These are phyloP conservation scores for Paraconiothyrium sp. DNA, from an alignment of 2,329 filamentous ascomycete species.

Conservation along the genomic window DNA sequence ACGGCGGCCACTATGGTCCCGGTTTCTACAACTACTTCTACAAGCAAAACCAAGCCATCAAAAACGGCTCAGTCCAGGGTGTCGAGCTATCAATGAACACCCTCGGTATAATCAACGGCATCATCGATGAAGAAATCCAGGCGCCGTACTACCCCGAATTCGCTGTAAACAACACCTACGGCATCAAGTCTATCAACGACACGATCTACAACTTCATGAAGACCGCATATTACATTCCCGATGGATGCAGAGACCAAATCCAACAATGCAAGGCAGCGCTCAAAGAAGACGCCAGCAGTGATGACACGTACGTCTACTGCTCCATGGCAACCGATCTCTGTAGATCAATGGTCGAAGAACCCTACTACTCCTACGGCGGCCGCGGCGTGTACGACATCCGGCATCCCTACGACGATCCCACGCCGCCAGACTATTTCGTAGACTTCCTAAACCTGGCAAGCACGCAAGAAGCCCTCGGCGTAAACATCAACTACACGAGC, in stretches of 20 bases:
- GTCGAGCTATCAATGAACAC: conserved; percentile 64
- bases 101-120: conserved; percentile 64
- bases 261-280: conserved; percentile 52
- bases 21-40: conserved; percentile 67
- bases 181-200: conserved; percentile 59
- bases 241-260: conserved; percentile 63
- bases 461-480: conserved; percentile 60
- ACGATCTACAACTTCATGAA: conserved; percentile 57
- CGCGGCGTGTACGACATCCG: conserved; percentile 66
- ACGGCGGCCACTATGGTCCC: conserved; percentile 61
- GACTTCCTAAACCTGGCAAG: conserved; percentile 63
- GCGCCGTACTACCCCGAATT: conserved; percentile 59
- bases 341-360: conserved; percentile 54
- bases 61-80: conserved; percentile 57
- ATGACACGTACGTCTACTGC: conserved; percentile 47
- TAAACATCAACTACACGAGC: conserved; percentile 66
- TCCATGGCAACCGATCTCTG: conserved; percentile 53
- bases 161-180: conserved; percentile 66
- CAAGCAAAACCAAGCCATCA: conserved; percentile 63
- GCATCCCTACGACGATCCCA: conserved; percentile 61
- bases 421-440: conserved; percentile 60
- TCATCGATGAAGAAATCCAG: conserved; percentile 62
- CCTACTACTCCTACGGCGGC: conserved; percentile 52
- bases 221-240: conserved; percentile 56
- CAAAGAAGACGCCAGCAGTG: conserved; percentile 29